Percentiles rank a stretch among this genome's conserved stretches.
These are phyloP conservation scores for Fragilariopsis cylindrus DNA, from an alignment of 108 stramenopile species.

Conservation along the genomic window DNA sequence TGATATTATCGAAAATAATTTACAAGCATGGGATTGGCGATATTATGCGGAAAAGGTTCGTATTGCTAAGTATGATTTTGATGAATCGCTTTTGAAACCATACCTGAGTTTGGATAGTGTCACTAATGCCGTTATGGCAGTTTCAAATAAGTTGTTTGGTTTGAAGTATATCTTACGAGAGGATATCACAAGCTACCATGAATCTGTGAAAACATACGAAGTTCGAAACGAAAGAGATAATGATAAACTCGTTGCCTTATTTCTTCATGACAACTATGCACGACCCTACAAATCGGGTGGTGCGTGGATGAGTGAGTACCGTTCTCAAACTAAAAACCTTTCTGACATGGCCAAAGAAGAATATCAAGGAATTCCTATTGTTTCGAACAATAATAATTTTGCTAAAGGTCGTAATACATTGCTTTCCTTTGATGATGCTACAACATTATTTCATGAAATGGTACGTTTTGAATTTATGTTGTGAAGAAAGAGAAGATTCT, in stretches of 20 bases:
- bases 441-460: constrained; percentile 57
- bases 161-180: constrained; percentile 52
- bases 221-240: constrained; percentile 43
- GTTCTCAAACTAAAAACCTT: constrained; percentile 73
- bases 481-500: not conserved
- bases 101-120: constrained; percentile 67
- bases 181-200: constrained; percentile 68
- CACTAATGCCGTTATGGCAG: constrained; percentile 65
- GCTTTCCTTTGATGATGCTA: constrained; percentile 64
- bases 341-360: constrained; percentile 34
- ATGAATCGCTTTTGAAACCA: constrained; percentile 71
- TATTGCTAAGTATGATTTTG: constrained; percentile 67
- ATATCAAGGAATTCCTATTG: constrained; percentile 63
- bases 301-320: constrained; percentile 85
- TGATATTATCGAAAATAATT: constrained; percentile 50
- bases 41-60: constrained; percentile 76
- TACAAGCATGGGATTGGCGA: constrained; percentile 83
- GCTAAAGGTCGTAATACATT: constrained; percentile 60
- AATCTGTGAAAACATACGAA: constrained; percentile 75
- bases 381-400: constrained; percentile 84
- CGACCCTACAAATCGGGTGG: constrained; percentile 63
- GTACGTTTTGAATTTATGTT: constrained; percentile 8
- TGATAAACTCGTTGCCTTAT: constrained; percentile 62
- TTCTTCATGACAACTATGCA: constrained; percentile 80
- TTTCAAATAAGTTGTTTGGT: constrained; percentile 75